These are phyloP conservation scores for Lentinus polychrous DNA, from an alignment of 1,284 basidiomycete species.

Conservation along the genomic window DNA sequence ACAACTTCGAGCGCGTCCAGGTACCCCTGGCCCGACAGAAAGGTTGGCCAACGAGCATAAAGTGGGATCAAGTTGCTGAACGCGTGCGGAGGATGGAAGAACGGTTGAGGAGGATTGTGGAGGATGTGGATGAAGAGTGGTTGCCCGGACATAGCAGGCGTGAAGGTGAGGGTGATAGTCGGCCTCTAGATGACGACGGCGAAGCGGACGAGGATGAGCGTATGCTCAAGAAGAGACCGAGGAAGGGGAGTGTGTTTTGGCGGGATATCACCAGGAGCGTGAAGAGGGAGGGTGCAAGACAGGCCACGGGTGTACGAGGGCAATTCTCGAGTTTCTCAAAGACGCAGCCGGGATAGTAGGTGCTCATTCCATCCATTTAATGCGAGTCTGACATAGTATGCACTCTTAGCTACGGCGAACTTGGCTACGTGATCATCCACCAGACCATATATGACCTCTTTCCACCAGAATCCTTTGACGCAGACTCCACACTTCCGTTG, in stretches of 20 bases:
- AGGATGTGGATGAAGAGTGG: conserved; percentile 33
- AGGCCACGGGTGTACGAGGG: conserved; percentile 57
- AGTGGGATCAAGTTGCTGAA: conserved; percentile 47
- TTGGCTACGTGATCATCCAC: conserved; percentile 69
- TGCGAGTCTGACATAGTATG: not conserved
- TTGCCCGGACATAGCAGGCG: conserved; percentile 20
- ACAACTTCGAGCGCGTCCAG: conserved; percentile 64
- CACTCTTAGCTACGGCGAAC: conserved; percentile 63
- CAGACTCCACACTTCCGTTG: conserved; percentile 48
- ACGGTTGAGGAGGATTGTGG: conserved; percentile 42
- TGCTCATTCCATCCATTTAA: conserved; percentile 10
- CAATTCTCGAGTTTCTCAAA: conserved; percentile 73
- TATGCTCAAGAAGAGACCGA: conserved; percentile 27
- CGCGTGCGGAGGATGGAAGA: conserved; percentile 45
- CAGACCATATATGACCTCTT: conserved; percentile 72
- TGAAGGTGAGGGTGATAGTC: conserved; percentile 13
- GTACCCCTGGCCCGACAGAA: conserved; percentile 60
- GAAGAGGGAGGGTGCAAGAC: conserved; percentile 52
- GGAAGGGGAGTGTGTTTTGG: conserved; percentile 59
- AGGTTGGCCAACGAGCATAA: conserved; percentile 70
- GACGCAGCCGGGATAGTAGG: conserved; percentile 79
- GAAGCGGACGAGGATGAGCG: conserved; percentile 12
- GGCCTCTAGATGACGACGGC: conserved; percentile 10
- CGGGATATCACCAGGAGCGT: conserved; percentile 53
- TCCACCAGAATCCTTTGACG: conserved; percentile 50